Base-by-base conservation (phyloP, 257 asterid species). In the Eustoma russellianum region DNA sequence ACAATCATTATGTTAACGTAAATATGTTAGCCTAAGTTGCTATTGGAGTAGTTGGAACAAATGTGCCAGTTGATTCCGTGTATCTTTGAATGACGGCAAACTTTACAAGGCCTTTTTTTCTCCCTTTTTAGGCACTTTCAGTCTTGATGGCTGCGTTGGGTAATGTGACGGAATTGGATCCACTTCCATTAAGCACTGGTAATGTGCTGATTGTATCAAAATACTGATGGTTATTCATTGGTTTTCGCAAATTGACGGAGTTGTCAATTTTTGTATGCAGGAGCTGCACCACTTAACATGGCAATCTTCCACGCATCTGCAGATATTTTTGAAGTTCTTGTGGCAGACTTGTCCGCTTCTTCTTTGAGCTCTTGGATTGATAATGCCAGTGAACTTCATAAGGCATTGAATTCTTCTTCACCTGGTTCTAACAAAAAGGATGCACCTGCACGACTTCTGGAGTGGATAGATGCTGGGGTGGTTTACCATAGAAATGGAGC, bases 391-490 rank as follows among this genome's bases (percentile, higher is more conserved):
- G 94, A 81, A 55, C 81, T 84, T 66, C 94, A 84, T 59, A 65
- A 66, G 68, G 76, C 73, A 55, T 65, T 84, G 55, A 70, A 74
- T 57, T 81, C 83, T 57, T 77, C 91, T 46, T 84, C 91, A 19
- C 91, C 85, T 52, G 91, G 91, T 41, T 81, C 94, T 38, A 84
- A 81, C 67, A 81, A 73, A 78, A 92, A 88, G 69, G 98, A 92
- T 69, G 88, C 97, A 55, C 97, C 98, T 66, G 88, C 91, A 17
- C 73, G 98, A 72, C 93, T 92, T 48, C 63, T 92, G 76, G 97
- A 92, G 56, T 88, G 97, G 98, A 88, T 92, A 55, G 98, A 92
- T 79, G 95, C 95, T 55, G 77, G 97, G 54, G 94, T 88, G 53
- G 95, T 92, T 70, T 92, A 88, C 83, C 95, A 92, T 56, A 88